phyloP scores from a whole-genome alignment of 306 rosid species.

The Vigna nakashimae region DNA sequence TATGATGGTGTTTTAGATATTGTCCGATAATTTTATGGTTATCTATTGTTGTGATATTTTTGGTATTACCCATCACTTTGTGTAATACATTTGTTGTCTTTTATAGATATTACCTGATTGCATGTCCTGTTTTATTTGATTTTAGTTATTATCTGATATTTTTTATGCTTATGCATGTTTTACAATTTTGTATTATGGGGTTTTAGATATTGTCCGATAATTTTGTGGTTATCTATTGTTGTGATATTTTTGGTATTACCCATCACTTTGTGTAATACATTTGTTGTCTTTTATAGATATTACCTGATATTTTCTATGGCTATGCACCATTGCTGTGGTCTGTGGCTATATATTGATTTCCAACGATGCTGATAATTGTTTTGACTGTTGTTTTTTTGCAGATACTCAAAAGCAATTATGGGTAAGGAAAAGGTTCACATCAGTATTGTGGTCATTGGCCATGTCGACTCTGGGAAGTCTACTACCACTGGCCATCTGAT shows the following conservation, averaged over 20 bases:
- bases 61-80: no score
- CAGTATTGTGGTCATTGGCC: slow-evolving; percentile 14
- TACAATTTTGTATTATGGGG: background rate
- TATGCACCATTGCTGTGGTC: background rate
- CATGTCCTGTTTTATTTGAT: background rate
- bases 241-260: no score
- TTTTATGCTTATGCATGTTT: no score
- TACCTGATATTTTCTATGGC: background rate
- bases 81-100: no score
- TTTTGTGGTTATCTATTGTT: no score
- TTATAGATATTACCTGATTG: no score
- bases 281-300: no score
- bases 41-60: no score
- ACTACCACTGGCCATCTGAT: background rate
- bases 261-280: no score
- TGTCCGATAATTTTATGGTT: background rate
- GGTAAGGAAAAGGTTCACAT: slow-evolving; percentile 30
- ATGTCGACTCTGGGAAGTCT: slow-evolving; percentile 19
- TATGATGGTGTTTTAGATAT: background rate
- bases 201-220: background rate
- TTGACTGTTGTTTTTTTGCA: background rate
- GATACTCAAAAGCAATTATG: background rate
- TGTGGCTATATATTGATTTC: background rate
- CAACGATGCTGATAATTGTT: no score
- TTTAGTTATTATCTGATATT: background rate